Conservation (phyloP, 2,329 filamentous ascomycete species). For the Mycosphaerella sp. region DNA sequence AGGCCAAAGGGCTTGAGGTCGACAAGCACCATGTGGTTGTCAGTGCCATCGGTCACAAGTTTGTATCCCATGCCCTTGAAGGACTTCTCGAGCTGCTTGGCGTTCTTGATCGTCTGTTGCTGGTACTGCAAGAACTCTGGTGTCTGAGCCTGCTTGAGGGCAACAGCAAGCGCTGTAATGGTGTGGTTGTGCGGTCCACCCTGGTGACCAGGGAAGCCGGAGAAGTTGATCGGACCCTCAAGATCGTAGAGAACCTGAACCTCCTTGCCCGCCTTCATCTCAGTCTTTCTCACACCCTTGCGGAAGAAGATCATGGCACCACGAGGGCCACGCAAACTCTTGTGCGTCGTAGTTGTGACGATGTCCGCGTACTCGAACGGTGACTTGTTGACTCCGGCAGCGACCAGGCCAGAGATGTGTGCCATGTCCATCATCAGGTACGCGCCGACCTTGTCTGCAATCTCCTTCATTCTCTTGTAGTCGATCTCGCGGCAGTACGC, state of each 20-base stretch:
- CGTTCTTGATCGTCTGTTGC: slow-evolving; percentile 84
- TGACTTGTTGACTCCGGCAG: slow-evolving; percentile 84
- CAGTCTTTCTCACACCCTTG: slow-evolving; percentile 85
- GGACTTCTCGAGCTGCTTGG: slow-evolving; percentile 75
- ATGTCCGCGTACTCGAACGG: slow-evolving; percentile 92
- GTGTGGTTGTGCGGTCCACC: slow-evolving; percentile 99
- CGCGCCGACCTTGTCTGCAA: slow-evolving; percentile 76
- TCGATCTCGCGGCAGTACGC: slow-evolving; percentile 98
- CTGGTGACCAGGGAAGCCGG: slow-evolving; percentile 98
- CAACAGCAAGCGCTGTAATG: slow-evolving; percentile 92
- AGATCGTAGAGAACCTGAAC: slow-evolving; percentile 70
- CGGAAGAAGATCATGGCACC: slow-evolving; percentile 99
- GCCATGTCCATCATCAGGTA: slow-evolving; percentile 98
- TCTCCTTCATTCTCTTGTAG: slow-evolving; percentile 92
- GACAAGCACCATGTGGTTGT: slow-evolving; percentile 94
- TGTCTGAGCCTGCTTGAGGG: slow-evolving; percentile 84
- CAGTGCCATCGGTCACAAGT: slow-evolving; percentile 89
- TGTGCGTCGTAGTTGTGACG: slow-evolving; percentile 98
- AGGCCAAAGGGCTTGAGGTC: slow-evolving; percentile 76
- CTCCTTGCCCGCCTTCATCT: slow-evolving; percentile 86
- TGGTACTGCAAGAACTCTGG: slow-evolving; percentile 94
- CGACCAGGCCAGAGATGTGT: slow-evolving; percentile 94
- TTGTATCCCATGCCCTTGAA: slow-evolving; percentile 83
- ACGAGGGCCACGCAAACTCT: slow-evolving; percentile 93
- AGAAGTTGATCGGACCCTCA: slow-evolving; percentile 95